Conservation (phyloP, 177 flowering plant species). For the Tripterygium wilfordii region DNA sequence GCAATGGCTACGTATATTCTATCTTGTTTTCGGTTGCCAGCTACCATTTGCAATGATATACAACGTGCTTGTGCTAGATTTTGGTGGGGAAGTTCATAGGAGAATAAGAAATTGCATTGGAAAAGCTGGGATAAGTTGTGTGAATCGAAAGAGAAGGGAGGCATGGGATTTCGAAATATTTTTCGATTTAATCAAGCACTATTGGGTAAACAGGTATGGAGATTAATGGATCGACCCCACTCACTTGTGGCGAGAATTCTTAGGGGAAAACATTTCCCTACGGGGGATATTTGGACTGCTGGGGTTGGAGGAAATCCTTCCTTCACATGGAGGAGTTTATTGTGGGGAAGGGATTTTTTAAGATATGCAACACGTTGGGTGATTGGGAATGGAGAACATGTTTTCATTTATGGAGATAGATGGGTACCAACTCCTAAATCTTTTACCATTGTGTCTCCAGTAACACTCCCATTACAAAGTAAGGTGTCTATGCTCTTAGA, state of each 20-base stretch:
- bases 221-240: background rate
- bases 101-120: background rate
- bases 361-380: background rate
- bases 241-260: background rate
- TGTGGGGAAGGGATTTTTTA: background rate
- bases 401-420: background rate
- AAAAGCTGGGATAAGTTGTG: no score
- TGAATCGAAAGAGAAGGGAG: background rate
- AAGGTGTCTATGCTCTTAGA: no score
- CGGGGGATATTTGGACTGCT: background rate
- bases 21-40: background rate
- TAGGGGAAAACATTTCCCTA: background rate
- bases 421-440: no score
- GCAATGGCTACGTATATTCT: background rate
- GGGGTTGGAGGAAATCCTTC: background rate
- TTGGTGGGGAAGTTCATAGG: background rate
- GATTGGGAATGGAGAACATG: background rate
- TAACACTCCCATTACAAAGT: no score
- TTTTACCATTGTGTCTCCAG: no score
- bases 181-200: background rate
- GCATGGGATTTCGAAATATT: background rate
- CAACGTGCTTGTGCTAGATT: background rate
- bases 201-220: background rate
- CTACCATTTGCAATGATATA: background rate
- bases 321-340: background rate